Percentiles rank a stretch among this genome's conserved stretches.
Conservation (phyloP, 2,329 filamentous ascomycete species). For the Orbilia blumenaviensis region DNA sequence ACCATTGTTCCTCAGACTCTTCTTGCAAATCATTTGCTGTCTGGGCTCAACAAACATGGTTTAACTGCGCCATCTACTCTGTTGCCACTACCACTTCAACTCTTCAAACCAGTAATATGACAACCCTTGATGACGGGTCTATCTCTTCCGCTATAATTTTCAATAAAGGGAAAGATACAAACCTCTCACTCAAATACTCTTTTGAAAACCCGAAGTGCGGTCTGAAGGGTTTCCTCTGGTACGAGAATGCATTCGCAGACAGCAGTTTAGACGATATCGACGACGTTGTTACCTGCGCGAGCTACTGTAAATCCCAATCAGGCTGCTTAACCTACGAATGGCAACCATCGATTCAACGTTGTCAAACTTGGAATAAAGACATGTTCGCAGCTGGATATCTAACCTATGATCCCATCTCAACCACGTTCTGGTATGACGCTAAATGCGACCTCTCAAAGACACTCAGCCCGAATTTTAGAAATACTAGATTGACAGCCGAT, state of each 20-base stretch:
- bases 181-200: slow-evolving; percentile 4
- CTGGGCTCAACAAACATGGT: slow-evolving; percentile 10
- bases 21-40: slow-evolving; percentile 19
- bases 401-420: slow-evolving; percentile 18
- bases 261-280: slow-evolving; percentile 3
- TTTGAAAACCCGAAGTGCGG: slow-evolving; percentile 30
- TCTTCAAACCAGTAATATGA: not conserved
- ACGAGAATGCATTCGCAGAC: not conserved
- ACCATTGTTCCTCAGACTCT: slow-evolving; percentile 11
- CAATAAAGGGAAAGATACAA: slow-evolving; percentile 33
- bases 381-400: slow-evolving; percentile 11
- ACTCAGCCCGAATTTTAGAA: slow-evolving; percentile 21
- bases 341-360: slow-evolving; percentile 22
- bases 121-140: slow-evolving; percentile 2
- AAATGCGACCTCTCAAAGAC: slow-evolving; percentile 26
- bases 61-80: slow-evolving; percentile 20
- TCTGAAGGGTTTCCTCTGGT: slow-evolving; percentile 26
- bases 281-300: slow-evolving; percentile 16
- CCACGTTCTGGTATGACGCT: slow-evolving; percentile 21
- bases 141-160: slow-evolving; percentile 20
- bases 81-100: not conserved
- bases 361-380: slow-evolving; percentile 26
- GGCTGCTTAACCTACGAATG: slow-evolving; percentile 28
- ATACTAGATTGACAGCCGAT: slow-evolving; percentile 15
- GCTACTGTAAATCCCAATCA: slow-evolving; percentile 28